A percentile compares a stretch with the other conserved stretches of the same genome.
phyloP scores from a whole-genome alignment of 2,329 filamentous ascomycete species.

The Fusarium coicis region DNA sequence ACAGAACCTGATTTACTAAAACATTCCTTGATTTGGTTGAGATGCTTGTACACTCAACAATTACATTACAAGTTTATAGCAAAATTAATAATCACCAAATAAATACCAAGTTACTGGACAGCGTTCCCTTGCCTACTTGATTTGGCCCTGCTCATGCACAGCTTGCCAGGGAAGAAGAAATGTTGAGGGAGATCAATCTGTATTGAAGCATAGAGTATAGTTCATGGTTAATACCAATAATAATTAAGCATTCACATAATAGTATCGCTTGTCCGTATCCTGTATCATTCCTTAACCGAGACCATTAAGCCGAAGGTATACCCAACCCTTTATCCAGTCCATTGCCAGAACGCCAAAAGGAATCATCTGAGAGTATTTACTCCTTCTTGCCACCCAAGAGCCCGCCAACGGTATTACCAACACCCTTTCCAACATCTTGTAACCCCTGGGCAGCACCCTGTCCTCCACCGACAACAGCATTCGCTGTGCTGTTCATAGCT shows the following conservation, averaged over 20 bases:
- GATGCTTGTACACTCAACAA: background rate
- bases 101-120: background rate
- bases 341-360: slow-evolving; percentile 17
- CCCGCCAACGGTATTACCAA: slow-evolving; percentile 46
- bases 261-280: background rate
- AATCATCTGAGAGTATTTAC: background rate
- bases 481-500: slow-evolving; percentile 42
- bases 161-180: background rate
- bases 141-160: background rate
- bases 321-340: background rate
- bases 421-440: slow-evolving; percentile 34
- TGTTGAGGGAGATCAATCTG: background rate
- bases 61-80: background rate
- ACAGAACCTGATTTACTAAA: background rate
- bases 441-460: slow-evolving; percentile 49
- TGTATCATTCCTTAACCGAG: background rate
- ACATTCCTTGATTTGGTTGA: slow-evolving; percentile 9
- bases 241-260: slow-evolving; percentile 13
- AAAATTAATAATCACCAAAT: background rate
- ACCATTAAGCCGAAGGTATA: slow-evolving; percentile 1
- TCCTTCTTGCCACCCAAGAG: slow-evolving; percentile 50
- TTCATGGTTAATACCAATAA: background rate
- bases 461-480: slow-evolving; percentile 45
- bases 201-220: background rate
- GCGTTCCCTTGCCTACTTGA: no score